Evolutionary conservation across 306 rosid genomes (phyloP).

Genomic region (Gillenia trifoliata): DNA sequence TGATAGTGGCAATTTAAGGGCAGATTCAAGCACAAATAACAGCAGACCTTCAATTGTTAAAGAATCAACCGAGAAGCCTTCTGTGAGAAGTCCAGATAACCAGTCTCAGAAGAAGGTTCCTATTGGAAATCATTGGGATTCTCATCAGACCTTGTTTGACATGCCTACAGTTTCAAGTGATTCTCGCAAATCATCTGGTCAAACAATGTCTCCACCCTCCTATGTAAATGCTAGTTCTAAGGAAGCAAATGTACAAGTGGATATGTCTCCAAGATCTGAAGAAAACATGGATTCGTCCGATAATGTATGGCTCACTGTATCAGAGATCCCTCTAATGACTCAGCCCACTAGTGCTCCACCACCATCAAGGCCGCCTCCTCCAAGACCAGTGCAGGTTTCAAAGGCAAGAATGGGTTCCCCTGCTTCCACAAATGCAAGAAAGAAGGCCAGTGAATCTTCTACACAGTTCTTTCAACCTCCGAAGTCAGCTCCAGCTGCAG

Average conservation of each 20-base stretch:
- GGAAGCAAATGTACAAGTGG: constrained; percentile 44
- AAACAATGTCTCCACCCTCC: constrained; percentile 62
- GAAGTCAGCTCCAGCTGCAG: constrained; percentile 47
- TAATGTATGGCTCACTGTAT: constrained; percentile 84
- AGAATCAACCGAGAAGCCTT: constrained; percentile 50
- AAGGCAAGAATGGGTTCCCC: constrained; percentile 46
- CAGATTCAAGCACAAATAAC: constrained; percentile 40
- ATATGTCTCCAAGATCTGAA: constrained; percentile 59
- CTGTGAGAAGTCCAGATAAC: constrained; percentile 53
- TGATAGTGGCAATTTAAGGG: constrained; percentile 48
- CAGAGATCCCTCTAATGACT: constrained; percentile 89
- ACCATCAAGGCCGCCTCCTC: constrained; percentile 99
- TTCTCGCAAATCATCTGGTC: constrained; percentile 56
- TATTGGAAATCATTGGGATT: constrained; percentile 44
- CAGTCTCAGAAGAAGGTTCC: constrained; percentile 51
- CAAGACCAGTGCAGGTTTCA: constrained; percentile 65
- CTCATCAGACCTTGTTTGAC: constrained; percentile 51
- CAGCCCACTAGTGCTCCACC: constrained; percentile 97
- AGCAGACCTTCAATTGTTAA: constrained; percentile 32
- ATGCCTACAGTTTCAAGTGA: constrained; percentile 54
- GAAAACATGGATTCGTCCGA: constrained; percentile 55
- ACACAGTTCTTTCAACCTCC: constrained; percentile 50
- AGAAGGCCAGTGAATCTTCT: constrained; percentile 52
- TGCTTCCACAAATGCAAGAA: constrained; percentile 47
- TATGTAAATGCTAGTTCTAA: constrained; percentile 35